A percentile compares a stretch with the other conserved stretches of the same genome.
phyloP scores from a whole-genome alignment of 106 monocot species.

The Apostasia shenzhenica region DNA sequence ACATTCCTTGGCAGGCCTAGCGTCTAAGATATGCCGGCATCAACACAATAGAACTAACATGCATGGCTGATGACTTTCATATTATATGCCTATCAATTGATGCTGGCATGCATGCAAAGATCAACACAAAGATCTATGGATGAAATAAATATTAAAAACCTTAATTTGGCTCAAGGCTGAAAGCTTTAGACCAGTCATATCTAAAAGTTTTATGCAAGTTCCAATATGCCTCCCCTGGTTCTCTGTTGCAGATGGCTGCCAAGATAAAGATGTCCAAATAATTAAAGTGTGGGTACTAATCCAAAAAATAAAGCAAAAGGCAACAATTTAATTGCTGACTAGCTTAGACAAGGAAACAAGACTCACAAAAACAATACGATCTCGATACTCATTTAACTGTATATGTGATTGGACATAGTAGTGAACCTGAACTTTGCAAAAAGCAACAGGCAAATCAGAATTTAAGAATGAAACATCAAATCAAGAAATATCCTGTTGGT shows the following conservation, averaged over 20 bases:
- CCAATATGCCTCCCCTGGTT: conserved; percentile 51
- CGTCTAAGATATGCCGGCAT: no score
- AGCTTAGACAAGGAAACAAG: no score
- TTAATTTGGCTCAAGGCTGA: conserved; percentile 83
- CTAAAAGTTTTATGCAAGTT: conserved; percentile 75
- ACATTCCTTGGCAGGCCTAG: no score
- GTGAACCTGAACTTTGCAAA: conserved; percentile 48
- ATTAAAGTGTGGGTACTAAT: neutral
- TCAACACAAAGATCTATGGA: neutral
- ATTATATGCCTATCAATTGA: neutral
- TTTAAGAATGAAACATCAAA: neutral
- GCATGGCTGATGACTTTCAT: neutral
- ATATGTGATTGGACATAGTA: conserved; percentile 94
- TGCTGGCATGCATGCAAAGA: neutral
- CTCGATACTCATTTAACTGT: conserved; percentile 95
- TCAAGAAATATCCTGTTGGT: neutral
- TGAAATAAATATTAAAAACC: conserved; percentile 22
- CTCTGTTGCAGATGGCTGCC: conserved; percentile 59
- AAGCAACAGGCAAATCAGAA: neutral
- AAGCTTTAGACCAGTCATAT: conserved; percentile 90
- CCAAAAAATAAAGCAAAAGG: neutral
- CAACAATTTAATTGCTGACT: no score
- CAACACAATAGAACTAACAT: neutral
- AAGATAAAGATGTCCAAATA: conserved; percentile 10
- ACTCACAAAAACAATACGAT: conserved; percentile 72